Base-by-base conservation (phyloP, 805 yeast genomes). In the Candida anglica region DNA sequence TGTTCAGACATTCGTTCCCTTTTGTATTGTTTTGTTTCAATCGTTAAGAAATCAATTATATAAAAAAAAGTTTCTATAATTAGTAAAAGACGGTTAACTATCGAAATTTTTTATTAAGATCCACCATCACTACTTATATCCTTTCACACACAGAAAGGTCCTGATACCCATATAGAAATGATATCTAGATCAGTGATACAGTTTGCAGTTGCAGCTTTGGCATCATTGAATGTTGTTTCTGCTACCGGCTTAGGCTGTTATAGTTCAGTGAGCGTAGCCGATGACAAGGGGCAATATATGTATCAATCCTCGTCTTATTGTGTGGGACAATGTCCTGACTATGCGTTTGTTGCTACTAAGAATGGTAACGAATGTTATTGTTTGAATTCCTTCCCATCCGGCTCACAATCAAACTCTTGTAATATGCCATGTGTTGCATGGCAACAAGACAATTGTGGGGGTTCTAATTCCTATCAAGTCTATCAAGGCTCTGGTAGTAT, bases 281-380 rank as follows among this genome's bases (percentile, higher is more conserved):
- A 40, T 10, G 39, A 47, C 16, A 33, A 44, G 15, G 63, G 63
- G n/a, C 34, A 47, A 11, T 39, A 40, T 27, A 30, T 19, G 17
- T 66, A 40, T 33, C 69, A 63, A 32, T 42, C 63, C 3, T 43
- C 58, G 7, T 44, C 52, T 5, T 39, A 37, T 21, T 68, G 74
- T 45, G 43, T 53, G 4, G 31, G 27, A 1, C 27, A 37, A 13
- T 68, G 74, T 42, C 29, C 53, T 5, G 43, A 41, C 27, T 63
- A 58, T 34, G 55, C 66, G 3, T 68, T 61, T 39, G 52, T 63
- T 30, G 74, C 71, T 27, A 21, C 67, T 23, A 47, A 42, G 19
- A 42, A 53, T 32, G 73, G 72, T 9, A 44, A 45, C 27, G 46
- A 48, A n/a, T 68, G 74, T 41, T 56, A 47, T 42, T 68, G 74